A percentile compares a stretch with the other conserved stretches of the same genome.
Conservation (phyloP, 192 early-diverging fungal species). For the Linnemannia exigua region DNA sequence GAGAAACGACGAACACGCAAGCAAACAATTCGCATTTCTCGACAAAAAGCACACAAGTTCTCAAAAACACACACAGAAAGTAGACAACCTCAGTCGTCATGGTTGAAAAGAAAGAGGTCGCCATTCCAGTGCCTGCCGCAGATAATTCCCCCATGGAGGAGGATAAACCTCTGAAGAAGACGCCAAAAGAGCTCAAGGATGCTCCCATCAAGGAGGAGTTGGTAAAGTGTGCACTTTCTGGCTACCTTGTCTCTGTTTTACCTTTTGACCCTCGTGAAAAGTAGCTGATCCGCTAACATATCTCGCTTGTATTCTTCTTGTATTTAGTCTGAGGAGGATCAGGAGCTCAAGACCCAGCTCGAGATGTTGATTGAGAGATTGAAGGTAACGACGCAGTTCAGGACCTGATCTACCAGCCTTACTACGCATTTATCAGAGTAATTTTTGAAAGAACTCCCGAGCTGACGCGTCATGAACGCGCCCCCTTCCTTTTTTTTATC, state of each 20-base stretch:
- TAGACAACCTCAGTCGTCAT: conserved; percentile 10
- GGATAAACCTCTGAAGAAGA: conserved; percentile 58
- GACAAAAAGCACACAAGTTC: not conserved
- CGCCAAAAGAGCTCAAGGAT: conserved; percentile 57
- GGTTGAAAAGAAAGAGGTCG: conserved; percentile 53
- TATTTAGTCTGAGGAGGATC: conserved; percentile 95
- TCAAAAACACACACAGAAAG: not conserved
- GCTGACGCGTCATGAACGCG: conserved; percentile 22
- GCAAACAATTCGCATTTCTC: conserved; percentile 1
- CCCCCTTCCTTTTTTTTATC: not conserved
- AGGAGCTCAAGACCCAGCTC: conserved; percentile 91
- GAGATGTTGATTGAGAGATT: conserved; percentile 96
- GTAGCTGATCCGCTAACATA: not conserved
- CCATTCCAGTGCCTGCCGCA: conserved; percentile 51
- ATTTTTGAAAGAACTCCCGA: not conserved
- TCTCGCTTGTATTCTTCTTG: not conserved
- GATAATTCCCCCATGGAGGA: conserved; percentile 58
- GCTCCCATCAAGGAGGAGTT: conserved; percentile 55
- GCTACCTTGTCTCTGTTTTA: not conserved
- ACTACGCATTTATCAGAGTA: not conserved
- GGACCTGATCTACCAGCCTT: no score
- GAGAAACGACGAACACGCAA: not conserved
- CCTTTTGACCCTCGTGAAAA: not conserved
- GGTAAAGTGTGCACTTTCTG: conserved; percentile 10
- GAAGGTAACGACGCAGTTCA: conserved; percentile 66